Base-by-base conservation (phyloP, 805 yeast species). In the Ogataea zsoltii region DNA sequence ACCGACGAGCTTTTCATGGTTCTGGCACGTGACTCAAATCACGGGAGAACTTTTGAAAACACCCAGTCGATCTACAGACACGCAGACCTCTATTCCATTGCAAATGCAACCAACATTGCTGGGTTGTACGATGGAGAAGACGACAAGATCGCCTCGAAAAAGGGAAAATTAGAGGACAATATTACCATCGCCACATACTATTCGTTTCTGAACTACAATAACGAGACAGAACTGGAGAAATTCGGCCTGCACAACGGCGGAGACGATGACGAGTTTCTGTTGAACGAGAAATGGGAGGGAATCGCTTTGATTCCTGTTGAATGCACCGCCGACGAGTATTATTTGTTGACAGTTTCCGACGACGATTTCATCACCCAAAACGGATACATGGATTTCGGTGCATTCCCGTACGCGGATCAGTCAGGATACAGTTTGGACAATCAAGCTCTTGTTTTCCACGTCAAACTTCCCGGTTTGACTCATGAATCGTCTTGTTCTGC, bases 221-320 rank as follows among this genome's bases (percentile, higher is more conserved):
- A 62, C 40, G 36, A 53, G 15, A 42, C 54, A 12, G 61, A 62
- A 45, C 51, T 64, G 36, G 39, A 44, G 26, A 64, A 62, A 35
- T 64, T 63, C 49, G 67, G 67, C 15, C 48, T 63, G 25, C 67
- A 61, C 46, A 64, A 63, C 46, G 68, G 68, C 42, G 68, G 67
- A 37, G 57, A 35, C 3, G 55, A 56, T 32, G 61, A 61, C 45
- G 30, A 34, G 7, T 28, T 25, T 15, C 45, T 62, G 36, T 44
- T 64, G 28, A 64, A 64, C 44, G 67, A 63, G 40, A 64, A 64
- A 44, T 64, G 67, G 68, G 68, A 64, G 44, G 66, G 65, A 42
- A 45, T 64, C 42, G 50, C 61, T 13, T 45, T 62, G 35, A 53
- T 64, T 42, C 67, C 68, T 18, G 54, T 61, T 33, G 54, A 58